Conservation (phyloP, 164 flowering plant genomes). For the Berberis thunbergii region DNA sequence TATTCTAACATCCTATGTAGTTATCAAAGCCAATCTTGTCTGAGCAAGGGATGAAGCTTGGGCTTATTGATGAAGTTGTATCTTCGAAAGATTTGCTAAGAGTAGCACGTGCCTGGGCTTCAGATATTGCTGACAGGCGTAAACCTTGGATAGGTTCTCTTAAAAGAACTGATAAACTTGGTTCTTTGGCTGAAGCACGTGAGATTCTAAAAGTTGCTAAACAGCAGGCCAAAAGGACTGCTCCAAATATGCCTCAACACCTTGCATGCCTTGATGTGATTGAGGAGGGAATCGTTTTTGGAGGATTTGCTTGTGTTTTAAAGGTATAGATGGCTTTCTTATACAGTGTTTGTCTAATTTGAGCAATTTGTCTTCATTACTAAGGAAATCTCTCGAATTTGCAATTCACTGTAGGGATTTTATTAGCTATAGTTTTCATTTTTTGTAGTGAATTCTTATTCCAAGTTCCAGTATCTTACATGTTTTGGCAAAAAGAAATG, state of each 20-base stretch:
- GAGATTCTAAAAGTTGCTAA: slow-evolving; percentile 50
- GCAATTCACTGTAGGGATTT: too few relatives aligned
- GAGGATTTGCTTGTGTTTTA: slow-evolving; percentile 75
- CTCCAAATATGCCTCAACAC: slow-evolving; percentile 88
- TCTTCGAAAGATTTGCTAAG: slow-evolving; percentile 63
- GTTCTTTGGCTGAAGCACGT: slow-evolving; percentile 75
- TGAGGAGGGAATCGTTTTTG: slow-evolving; percentile 83
- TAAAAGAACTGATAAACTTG: slow-evolving; percentile 67
- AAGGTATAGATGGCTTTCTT: slow-evolving; percentile 33
- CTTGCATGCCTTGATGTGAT: slow-evolving; percentile 81
- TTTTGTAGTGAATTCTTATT: too few relatives aligned
- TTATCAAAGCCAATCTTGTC: slow-evolving; percentile 69
- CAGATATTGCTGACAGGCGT: slow-evolving; percentile 73
- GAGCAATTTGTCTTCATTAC: too few relatives aligned
- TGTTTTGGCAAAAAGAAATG: too few relatives aligned
- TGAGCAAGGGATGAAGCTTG: slow-evolving; percentile 80
- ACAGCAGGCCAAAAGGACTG: slow-evolving; percentile 55
- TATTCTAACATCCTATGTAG: slow-evolving; percentile 26
- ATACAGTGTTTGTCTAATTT: too few relatives aligned
- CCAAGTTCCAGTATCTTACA: too few relatives aligned
- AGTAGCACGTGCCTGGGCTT: slow-evolving; percentile 71
- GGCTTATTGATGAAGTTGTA: slow-evolving; percentile 84
- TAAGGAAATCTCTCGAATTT: too few relatives aligned
- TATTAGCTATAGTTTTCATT: too few relatives aligned
- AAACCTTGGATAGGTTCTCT: slow-evolving; percentile 86